phyloP scores from a whole-genome alignment of 352 stramenopile species.

The Globisporangium lucens region DNA sequence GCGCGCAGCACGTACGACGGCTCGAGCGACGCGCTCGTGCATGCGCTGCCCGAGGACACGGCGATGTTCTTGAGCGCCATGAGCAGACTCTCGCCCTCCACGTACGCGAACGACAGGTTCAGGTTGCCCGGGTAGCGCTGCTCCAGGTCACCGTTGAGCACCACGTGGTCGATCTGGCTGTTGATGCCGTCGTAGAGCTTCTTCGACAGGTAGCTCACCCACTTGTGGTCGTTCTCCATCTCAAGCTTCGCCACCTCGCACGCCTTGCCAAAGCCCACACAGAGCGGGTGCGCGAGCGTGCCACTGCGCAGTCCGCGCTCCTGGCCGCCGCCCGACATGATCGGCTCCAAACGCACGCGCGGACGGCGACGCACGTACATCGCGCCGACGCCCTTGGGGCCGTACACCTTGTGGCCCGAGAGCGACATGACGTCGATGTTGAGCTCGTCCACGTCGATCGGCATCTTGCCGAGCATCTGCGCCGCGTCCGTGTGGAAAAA shows the following conservation, averaged over 20 bases:
- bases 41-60: slow-evolving; percentile 65
- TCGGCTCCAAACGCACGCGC: slow-evolving; percentile 95
- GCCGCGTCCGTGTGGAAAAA: slow-evolving; percentile 99
- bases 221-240: slow-evolving; percentile 95
- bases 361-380: slow-evolving; percentile 97
- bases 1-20: slow-evolving; percentile 98
- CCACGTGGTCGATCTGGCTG: slow-evolving; percentile 88
- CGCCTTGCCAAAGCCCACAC: slow-evolving; percentile 87
- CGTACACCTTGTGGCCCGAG: slow-evolving; percentile 98
- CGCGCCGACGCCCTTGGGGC: slow-evolving; percentile 98
- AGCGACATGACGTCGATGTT: slow-evolving; percentile 99
- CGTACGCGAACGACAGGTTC: slow-evolving; percentile 99
- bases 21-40: slow-evolving; percentile 79
- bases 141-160: slow-evolving; percentile 95
- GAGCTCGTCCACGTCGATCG: slow-evolving; percentile 97
- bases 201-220: slow-evolving; percentile 94
- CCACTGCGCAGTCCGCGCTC: slow-evolving; percentile 96
- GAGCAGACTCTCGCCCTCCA: slow-evolving; percentile 98
- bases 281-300: slow-evolving; percentile 73
- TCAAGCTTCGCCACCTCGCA: slow-evolving; percentile 92
- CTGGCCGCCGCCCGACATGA: slow-evolving; percentile 98
- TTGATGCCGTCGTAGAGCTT: slow-evolving; percentile 90
- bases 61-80: slow-evolving; percentile 99
- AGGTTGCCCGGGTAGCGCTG: slow-evolving; percentile 95
- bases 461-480: slow-evolving; percentile 97